Evolutionary conservation across 768 basidiomycete species (phyloP).

Genomic region (Pisolithus sp.): DNA sequence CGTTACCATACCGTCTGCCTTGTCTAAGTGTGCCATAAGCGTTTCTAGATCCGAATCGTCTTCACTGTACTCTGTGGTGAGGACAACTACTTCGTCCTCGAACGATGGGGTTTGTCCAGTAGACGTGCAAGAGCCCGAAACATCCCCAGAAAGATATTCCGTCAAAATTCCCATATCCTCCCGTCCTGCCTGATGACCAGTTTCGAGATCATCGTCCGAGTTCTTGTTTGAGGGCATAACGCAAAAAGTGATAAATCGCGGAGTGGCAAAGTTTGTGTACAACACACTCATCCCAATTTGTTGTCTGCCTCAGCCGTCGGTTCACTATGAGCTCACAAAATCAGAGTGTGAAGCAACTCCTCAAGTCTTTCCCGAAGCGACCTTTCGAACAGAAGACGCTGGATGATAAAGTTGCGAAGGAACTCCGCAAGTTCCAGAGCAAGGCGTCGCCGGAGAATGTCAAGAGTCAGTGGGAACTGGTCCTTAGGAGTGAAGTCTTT

Average conservation of each 20-base stretch:
- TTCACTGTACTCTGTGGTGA: slow-evolving; percentile 22
- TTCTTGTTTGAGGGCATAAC: slow-evolving; percentile 18
- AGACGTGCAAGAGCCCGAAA: background rate
- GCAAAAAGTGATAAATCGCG: slow-evolving; percentile 16
- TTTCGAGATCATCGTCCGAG: slow-evolving; percentile 3
- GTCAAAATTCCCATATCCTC: slow-evolving; percentile 32
- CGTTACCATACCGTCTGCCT: slow-evolving; percentile 52
- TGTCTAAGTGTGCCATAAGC: slow-evolving; percentile 49
- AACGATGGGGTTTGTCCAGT: background rate
- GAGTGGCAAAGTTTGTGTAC: slow-evolving; percentile 9
- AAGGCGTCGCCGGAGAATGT: slow-evolving; percentile 50
- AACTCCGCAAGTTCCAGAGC: slow-evolving; percentile 36
- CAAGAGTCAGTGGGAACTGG: slow-evolving; percentile 70
- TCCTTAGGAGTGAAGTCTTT: slow-evolving; percentile 67
- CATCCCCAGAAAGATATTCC: background rate
- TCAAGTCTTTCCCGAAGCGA: slow-evolving; percentile 45
- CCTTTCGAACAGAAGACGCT: slow-evolving; percentile 45
- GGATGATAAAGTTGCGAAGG: slow-evolving; percentile 42
- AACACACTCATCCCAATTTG: no score
- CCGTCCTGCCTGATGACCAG: slow-evolving; percentile 11
- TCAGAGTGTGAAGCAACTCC: slow-evolving; percentile 43
- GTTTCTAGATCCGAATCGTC: slow-evolving; percentile 43
- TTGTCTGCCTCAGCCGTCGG: slow-evolving; percentile 13
- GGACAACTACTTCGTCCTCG: background rate
- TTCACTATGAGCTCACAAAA: slow-evolving; percentile 46